These are phyloP conservation scores for Alternaria gaisen DNA, from an alignment of 2,329 filamentous ascomycete species.

Conservation along the genomic window DNA sequence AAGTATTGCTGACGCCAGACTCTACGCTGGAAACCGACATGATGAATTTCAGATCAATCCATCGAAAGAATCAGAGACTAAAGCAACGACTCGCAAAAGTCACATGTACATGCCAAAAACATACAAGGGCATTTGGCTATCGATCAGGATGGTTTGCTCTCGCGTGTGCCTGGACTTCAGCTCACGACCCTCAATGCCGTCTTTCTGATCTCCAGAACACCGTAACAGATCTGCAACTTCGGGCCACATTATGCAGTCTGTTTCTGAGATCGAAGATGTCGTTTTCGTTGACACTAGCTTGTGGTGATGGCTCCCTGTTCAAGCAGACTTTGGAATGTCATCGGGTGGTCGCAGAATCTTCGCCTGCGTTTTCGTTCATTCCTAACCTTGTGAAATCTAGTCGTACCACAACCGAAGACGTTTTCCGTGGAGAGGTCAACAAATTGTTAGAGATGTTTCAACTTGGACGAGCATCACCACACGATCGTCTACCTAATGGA, in stretches of 20 bases:
- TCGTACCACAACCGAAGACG: fast-evolving
- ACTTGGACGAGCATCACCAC: neutral
- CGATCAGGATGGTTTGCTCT: neutral
- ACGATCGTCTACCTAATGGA: neutral
- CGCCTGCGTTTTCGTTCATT: neutral
- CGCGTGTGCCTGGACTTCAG: neutral
- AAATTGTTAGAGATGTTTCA: neutral
- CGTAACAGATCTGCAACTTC: neutral
- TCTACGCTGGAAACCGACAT: neutral
- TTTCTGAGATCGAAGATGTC: neutral
- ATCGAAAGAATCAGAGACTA: neutral
- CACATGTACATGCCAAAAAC: neutral
- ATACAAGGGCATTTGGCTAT: neutral
- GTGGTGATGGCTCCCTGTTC: neutral
- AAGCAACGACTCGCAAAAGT: neutral
- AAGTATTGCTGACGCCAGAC: neutral
- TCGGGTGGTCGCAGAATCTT: neutral
- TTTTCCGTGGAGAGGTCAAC: neutral
- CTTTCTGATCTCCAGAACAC: neutral
- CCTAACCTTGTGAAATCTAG: fast-evolving
- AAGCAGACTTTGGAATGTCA: neutral
- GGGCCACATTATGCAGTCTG: neutral
- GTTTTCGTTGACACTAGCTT: neutral
- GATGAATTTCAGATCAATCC: neutral
- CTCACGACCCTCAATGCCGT: neutral